Evolutionary conservation across 768 basidiomycete genomes (phyloP).

Genomic region (Mycena indigotica): DNA sequence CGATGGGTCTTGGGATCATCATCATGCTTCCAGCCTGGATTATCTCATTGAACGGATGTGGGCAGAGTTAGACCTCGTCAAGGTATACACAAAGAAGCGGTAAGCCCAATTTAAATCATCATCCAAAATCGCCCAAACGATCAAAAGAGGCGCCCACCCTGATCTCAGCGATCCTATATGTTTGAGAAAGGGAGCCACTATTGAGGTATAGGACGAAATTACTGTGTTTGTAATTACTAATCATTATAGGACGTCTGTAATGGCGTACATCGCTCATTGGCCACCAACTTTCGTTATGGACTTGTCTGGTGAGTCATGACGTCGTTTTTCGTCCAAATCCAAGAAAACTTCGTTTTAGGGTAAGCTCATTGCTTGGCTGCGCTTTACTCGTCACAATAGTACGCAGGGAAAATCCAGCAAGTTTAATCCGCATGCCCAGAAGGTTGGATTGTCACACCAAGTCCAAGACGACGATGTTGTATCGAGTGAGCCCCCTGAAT

Average conservation of each 20-base stretch:
- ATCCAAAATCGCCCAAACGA: too few relatives aligned
- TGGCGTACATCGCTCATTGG: constrained; percentile 88
- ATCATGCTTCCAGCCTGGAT: constrained; percentile 48
- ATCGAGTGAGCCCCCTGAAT: constrained; percentile 61
- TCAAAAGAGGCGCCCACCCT: constrained; percentile 83
- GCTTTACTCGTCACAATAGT: too few relatives aligned
- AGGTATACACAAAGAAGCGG: constrained; percentile 96
- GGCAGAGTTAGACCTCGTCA: constrained; percentile 79
- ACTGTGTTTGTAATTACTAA: too few relatives aligned
- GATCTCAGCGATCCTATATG: constrained; percentile 91
- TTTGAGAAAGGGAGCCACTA: constrained; percentile 86
- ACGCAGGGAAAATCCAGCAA: constrained; percentile 88
- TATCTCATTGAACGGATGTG: constrained; percentile 78
- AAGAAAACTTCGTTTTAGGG: too few relatives aligned
- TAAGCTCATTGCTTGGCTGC: constrained; percentile 1
- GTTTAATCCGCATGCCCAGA: constrained; percentile 92
- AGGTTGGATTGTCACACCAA: constrained; percentile 82
- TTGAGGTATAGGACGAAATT: constrained; percentile 85
- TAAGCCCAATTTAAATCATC: too few relatives aligned
- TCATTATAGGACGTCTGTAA: constrained; percentile 76
- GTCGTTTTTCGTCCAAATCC: too few relatives aligned
- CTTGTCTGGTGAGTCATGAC: constrained; percentile 76
- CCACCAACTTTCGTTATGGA: constrained; percentile 89
- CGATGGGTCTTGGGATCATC: too few relatives aligned
- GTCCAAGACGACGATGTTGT: constrained; percentile 90